Conservation (phyloP, 2,329 filamentous ascomycete genomes). For the Emericellopsis atlantica region DNA sequence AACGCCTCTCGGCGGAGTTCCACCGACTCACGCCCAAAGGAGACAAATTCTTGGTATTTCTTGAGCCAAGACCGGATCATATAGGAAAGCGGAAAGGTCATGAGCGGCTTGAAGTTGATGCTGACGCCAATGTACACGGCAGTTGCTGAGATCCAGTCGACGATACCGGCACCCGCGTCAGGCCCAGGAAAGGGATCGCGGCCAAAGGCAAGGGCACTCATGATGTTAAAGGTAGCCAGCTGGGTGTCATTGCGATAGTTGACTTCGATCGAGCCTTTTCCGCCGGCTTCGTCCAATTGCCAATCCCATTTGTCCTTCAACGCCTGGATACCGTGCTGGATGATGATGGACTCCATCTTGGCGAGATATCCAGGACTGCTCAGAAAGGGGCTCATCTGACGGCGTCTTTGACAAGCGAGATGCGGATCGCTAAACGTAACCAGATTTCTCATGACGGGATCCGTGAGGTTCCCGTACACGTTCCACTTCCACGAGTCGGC, state of each 20-base stretch:
- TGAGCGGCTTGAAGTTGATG: constrained; percentile 1
- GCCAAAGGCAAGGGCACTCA: constrained; percentile 1
- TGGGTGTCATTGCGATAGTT: constrained; percentile 2
- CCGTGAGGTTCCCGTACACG: not conserved
- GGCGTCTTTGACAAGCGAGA: not conserved
- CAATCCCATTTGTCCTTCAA: not conserved
- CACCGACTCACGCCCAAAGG: not conserved
- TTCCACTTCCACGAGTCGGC: not conserved
- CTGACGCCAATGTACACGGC: constrained; percentile 1
- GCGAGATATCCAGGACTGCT: not conserved
- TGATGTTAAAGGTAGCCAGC: constrained; percentile 1
- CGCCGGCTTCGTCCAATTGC: not conserved
- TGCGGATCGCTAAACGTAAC: not conserved
- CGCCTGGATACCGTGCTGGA: not conserved
- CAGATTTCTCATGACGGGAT: constrained; percentile 1
- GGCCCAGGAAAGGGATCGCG: not conserved
- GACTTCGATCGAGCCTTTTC: not conserved
- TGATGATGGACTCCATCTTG: not conserved
- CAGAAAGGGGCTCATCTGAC: constrained; percentile 1
- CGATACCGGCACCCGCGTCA: not conserved
- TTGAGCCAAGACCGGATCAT: not conserved
- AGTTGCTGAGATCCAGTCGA: not conserved
- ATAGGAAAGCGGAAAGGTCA: not conserved
- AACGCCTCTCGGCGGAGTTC: not conserved
- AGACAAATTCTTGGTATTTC: constrained; percentile 1